Conservation (phyloP, 2,329 filamentous ascomycete genomes). For the Lachnellula hyalina region DNA sequence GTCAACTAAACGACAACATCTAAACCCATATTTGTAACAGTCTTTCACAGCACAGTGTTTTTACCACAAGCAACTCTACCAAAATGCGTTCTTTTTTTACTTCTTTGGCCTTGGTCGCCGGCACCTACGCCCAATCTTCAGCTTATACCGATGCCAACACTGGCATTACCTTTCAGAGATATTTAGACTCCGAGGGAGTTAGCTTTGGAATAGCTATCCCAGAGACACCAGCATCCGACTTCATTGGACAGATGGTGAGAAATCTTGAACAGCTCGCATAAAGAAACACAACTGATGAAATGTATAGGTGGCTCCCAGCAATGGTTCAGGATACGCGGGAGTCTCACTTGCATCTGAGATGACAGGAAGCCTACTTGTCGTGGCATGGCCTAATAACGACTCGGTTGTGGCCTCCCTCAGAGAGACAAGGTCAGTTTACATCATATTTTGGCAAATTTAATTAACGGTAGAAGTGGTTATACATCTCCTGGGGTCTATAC, state of each 20-base stretch:
- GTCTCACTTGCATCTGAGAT: conserved; percentile 42
- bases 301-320: neutral
- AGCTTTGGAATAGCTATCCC: conserved; percentile 47
- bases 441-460: conserved; percentile 17
- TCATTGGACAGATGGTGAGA: conserved; percentile 50
- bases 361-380: conserved; percentile 42
- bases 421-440: conserved; percentile 31
- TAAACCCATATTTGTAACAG: neutral
- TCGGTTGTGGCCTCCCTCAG: conserved; percentile 37
- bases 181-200: conserved; percentile 35
- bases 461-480: conserved; percentile 36
- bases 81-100: conserved; percentile 3
- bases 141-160: conserved; percentile 39
- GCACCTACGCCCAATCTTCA: conserved; percentile 15
- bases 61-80: neutral
- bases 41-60: neutral
- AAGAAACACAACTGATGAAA: neutral
- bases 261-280: neutral
- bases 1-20: neutral
- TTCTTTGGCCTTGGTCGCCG: conserved; percentile 6
- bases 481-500: conserved; percentile 41
- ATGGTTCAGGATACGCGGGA: conserved; percentile 42
- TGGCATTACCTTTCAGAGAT: conserved; percentile 41
- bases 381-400: conserved; percentile 44
- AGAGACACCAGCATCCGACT: conserved; percentile 42